Evolutionary conservation across 176 grass and related monocot species (phyloP).

Genomic region (Echinochloa phyllopogon): DNA sequence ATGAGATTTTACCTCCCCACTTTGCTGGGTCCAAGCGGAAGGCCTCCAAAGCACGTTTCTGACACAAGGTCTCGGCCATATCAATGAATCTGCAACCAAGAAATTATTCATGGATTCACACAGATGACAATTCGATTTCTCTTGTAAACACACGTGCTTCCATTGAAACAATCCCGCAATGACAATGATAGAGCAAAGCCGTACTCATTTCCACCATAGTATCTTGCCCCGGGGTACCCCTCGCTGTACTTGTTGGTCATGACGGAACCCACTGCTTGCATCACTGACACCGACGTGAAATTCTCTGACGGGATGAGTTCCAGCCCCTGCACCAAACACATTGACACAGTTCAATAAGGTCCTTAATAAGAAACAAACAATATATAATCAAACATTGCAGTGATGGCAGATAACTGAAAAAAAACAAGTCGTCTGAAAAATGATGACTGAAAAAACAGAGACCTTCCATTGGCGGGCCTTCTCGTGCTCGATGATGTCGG

Average conservation of each 20-base stretch:
- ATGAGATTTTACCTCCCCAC: slow-evolving; percentile 84
- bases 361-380: neutral
- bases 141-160: neutral
- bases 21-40: slow-evolving; percentile 88
- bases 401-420: neutral
- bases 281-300: slow-evolving; percentile 93
- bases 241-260: slow-evolving; percentile 99
- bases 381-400: neutral
- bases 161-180: neutral
- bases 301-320: slow-evolving; percentile 99
- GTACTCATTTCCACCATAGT: slow-evolving; percentile 98
- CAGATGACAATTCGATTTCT: slow-evolving; percentile 2
- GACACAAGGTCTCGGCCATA: slow-evolving; percentile 92
- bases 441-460: neutral
- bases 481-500: slow-evolving; percentile 94
- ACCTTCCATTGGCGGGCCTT: slow-evolving; percentile 99
- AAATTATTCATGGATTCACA: slow-evolving; percentile 17
- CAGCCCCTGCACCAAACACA: slow-evolving; percentile 61
- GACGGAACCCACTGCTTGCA: slow-evolving; percentile 96
- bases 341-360: slow-evolving; percentile 25
- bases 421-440: neutral
- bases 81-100: slow-evolving; percentile 81
- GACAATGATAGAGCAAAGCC: neutral
- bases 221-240: slow-evolving; percentile 98
- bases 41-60: slow-evolving; percentile 91